Evolutionary conservation across 73 alveolate genomes (phyloP).

Genomic region (Tetrahymena malaccensis): DNA sequence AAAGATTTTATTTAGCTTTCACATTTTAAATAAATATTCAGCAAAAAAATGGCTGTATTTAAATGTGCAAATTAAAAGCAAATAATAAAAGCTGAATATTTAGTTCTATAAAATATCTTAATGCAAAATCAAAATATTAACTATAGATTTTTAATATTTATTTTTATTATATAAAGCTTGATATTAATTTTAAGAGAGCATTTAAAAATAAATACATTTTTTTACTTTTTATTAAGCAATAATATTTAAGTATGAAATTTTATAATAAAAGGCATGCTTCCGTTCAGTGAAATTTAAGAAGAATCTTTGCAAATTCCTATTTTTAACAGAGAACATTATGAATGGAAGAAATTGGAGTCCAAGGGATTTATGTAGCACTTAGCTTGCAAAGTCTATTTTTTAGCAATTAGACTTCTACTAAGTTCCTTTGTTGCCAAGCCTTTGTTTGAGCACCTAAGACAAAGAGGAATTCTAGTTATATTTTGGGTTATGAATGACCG

Average conservation of each 20-base stretch:
- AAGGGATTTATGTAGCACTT: not conserved
- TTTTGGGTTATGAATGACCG: not conserved
- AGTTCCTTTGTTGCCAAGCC: not conserved
- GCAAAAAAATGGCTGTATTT: no score
- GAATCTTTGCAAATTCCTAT: slow-evolving; percentile 24
- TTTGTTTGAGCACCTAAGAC: not conserved
- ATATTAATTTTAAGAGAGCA: no score
- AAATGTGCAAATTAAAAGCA: no score
- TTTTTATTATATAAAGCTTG: no score
- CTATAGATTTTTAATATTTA: no score
- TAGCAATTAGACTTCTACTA: not conserved
- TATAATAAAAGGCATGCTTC: slow-evolving; percentile 1
- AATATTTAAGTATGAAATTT: not conserved
- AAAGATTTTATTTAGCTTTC: no score
- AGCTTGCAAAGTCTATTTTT: not conserved
- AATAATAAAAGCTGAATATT: no score
- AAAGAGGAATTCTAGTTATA: not conserved
- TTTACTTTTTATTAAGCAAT: no score
- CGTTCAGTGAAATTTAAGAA: slow-evolving; percentile 22
- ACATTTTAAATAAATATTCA: no score
- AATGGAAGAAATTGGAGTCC: slow-evolving; percentile 3
- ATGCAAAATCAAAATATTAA: no score
- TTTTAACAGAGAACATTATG: slow-evolving; percentile 4
- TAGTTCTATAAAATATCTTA: no score
- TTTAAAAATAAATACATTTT: no score